Evolutionary conservation across 1,284 basidiomycete genomes (phyloP).

Genomic region (Microbotryum lychnidis-dioicae): DNA sequence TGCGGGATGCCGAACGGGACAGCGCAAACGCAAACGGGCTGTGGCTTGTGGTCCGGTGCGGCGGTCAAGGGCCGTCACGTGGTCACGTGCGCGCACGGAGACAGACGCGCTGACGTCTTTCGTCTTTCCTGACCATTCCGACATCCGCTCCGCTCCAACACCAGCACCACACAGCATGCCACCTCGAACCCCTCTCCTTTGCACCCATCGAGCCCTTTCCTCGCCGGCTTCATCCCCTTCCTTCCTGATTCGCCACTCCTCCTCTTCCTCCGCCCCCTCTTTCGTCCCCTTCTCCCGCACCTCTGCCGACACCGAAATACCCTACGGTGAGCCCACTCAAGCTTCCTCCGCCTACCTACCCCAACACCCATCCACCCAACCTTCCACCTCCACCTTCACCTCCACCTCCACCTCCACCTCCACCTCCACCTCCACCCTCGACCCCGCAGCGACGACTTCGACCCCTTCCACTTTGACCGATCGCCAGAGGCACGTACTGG

Average conservation of each 20-base stretch:
- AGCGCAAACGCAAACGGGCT: too few relatives aligned
- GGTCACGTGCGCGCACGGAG: too few relatives aligned
- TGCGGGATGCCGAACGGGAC: too few relatives aligned
- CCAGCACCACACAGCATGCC: too few relatives aligned
- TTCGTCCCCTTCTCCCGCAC: constrained; percentile 27
- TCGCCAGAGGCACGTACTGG: constrained; percentile 38
- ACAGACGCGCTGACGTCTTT: too few relatives aligned
- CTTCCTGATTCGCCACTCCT: not conserved
- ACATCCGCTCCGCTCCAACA: too few relatives aligned
- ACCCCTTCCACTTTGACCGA: constrained; percentile 36
- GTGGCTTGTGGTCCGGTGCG: too few relatives aligned
- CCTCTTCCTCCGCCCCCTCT: not conserved
- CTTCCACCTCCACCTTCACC: too few relatives aligned
- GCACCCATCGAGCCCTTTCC: not conserved
- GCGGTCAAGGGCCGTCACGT: too few relatives aligned
- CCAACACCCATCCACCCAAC: not conserved
- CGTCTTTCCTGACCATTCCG: too few relatives aligned
- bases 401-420: not conserved
- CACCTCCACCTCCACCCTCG: constrained; percentile 5
- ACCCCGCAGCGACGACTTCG: constrained; percentile 34
- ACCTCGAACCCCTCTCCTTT: not conserved
- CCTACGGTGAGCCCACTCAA: constrained; percentile 19
- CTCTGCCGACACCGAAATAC: constrained; percentile 25
- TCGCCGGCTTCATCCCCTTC: not conserved
- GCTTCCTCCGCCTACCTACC: constrained; percentile 24